phyloP scores from a whole-genome alignment of 805 yeast genomes.

The Helenozyma rhizophorensis region DNA sequence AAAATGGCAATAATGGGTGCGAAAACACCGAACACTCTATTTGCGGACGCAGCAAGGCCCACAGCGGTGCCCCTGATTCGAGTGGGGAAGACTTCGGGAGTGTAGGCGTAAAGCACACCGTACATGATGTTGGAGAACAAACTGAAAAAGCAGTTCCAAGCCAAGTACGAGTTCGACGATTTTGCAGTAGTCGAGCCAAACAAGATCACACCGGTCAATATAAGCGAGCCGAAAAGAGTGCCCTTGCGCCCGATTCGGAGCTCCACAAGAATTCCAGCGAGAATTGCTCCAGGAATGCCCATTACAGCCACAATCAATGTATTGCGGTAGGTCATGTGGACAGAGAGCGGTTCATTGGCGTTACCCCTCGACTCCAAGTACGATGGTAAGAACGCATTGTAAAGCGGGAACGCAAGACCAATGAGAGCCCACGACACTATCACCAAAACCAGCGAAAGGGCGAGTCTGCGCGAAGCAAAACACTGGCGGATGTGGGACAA shows the following conservation, averaged over 20 bases:
- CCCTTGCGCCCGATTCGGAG: constrained; percentile 13
- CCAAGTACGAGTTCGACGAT: constrained; percentile 41
- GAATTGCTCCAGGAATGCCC: constrained; percentile 13
- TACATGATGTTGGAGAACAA: constrained; percentile 47
- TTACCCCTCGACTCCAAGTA: constrained; percentile 34
- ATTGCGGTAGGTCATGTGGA: constrained; percentile 22
- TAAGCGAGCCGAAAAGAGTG: constrained; percentile 39
- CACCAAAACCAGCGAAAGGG: constrained; percentile 39
- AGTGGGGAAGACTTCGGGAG: constrained; percentile 59
- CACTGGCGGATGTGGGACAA: constrained; percentile 40
- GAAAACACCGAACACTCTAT: constrained; percentile 50
- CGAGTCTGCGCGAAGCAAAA: constrained; percentile 43
- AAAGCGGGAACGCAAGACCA: constrained; percentile 16
- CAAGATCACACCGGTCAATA: constrained; percentile 52
- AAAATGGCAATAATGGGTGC: constrained; percentile 56
- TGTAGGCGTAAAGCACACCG: constrained; percentile 59
- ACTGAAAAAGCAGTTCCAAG: constrained; percentile 45
- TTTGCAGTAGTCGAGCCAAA: constrained; percentile 62
- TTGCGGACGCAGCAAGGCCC: constrained; percentile 53
- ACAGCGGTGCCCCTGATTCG: constrained; percentile 52
- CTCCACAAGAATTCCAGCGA: constrained; percentile 13
- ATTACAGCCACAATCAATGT: constrained; percentile 14
- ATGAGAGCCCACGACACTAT: constrained; percentile 51
- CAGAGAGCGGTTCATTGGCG: constrained; percentile 11
- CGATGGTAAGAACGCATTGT: constrained; percentile 21